Conservation (phyloP, 768 basidiomycete species). For the Auricularia heimuer region DNA sequence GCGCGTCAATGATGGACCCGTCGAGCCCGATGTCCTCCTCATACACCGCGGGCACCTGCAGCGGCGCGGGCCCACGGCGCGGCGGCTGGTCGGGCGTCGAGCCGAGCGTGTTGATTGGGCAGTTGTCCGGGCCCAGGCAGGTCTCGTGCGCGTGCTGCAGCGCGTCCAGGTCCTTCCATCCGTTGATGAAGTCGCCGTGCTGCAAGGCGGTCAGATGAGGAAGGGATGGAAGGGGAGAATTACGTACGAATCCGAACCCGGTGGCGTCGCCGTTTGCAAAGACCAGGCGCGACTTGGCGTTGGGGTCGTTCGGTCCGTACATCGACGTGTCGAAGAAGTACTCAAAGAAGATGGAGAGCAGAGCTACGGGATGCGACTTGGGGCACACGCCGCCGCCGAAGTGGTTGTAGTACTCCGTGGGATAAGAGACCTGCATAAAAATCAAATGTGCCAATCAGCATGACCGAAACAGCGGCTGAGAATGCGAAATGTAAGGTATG, state of each 20-base stretch:
- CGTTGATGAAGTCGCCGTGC: conserved; percentile 16
- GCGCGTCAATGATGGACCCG: not conserved
- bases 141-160: conserved; percentile 20
- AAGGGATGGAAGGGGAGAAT: too few species aligned
- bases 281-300: not conserved
- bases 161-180: conserved; percentile 21
- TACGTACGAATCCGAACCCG: not conserved
- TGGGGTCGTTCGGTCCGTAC: not conserved
- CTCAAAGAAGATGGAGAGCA: not conserved
- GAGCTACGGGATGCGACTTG: not conserved
- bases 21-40: not conserved
- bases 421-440: conserved; percentile 11
- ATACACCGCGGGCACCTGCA: not conserved
- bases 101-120: not conserved
- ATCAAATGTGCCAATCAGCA: not conserved
- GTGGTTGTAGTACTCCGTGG: not conserved
- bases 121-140: not conserved
- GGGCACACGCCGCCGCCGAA: conserved; percentile 1
- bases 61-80: not conserved
- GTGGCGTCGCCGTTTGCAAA: not conserved
- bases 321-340: not conserved
- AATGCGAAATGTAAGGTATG: not conserved
- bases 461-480: too few species aligned
- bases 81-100: not conserved
- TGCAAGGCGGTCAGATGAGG: not conserved